These are phyloP conservation scores for Colletotrichum cordylinicola DNA, from an alignment of 2,329 filamentous ascomycete genomes.

Conservation along the genomic window DNA sequence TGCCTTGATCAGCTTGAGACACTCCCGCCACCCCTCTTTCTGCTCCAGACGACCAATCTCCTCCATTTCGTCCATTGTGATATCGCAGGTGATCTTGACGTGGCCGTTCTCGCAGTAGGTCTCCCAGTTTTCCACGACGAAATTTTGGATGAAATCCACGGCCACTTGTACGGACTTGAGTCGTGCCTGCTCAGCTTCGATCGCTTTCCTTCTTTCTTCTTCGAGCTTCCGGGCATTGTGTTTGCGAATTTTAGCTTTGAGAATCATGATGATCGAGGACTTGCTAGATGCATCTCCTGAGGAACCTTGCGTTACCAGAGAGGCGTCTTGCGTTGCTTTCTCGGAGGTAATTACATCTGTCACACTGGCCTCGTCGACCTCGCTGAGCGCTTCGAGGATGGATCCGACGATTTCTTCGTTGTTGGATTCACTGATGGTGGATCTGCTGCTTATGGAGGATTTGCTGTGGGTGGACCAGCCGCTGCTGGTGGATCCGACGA, in stretches of 20 bases:
- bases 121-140: not conserved
- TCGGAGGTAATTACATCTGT: not conserved
- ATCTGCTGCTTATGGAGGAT: too few species aligned
- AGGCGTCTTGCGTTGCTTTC: not conserved
- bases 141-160: not conserved
- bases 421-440: too few species aligned
- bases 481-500: too few species aligned
- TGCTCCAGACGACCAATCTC: not conserved
- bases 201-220: too few species aligned
- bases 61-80: slow-evolving; percentile 1
- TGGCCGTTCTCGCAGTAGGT: not conserved
- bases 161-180: not conserved
- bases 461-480: too few species aligned
- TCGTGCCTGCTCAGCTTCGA: not conserved
- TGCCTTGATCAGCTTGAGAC: slow-evolving; percentile 5
- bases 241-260: not conserved
- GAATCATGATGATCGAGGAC: not conserved
- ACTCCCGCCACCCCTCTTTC: not conserved
- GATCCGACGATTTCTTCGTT: too few species aligned
- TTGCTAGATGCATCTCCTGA: not conserved
- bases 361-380: not conserved
- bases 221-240: not conserved
- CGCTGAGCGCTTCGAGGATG: too few species aligned
- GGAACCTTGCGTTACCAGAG: not conserved
- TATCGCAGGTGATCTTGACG: slow-evolving; percentile 9